phyloP scores from a whole-genome alignment of 352 stramenopile species.

The Pythium sp. region DNA sequence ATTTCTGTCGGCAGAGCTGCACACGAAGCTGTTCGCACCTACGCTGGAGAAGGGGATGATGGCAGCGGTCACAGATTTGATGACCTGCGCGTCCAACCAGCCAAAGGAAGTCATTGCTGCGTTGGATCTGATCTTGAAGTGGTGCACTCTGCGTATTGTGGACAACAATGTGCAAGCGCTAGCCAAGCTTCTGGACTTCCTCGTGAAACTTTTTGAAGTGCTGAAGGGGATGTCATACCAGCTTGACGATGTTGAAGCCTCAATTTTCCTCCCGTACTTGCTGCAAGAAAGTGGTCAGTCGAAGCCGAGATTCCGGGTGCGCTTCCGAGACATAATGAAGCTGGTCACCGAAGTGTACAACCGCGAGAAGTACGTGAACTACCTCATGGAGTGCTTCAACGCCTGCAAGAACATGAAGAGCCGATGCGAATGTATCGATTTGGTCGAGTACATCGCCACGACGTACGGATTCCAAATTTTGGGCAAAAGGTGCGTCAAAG shows the following conservation, averaged over 20 bases:
- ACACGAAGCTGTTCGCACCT: slow-evolving; percentile 76
- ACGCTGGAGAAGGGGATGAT: slow-evolving; percentile 85
- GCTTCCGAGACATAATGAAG: slow-evolving; percentile 85
- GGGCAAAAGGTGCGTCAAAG: slow-evolving; percentile 73
- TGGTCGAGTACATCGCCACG: slow-evolving; percentile 76
- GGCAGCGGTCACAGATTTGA: slow-evolving; percentile 71
- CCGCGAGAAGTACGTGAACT: slow-evolving; percentile 70
- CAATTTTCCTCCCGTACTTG: slow-evolving; percentile 78
- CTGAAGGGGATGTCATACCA: slow-evolving; percentile 62
- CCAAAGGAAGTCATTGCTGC: slow-evolving; percentile 61
- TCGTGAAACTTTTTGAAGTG: slow-evolving; percentile 81
- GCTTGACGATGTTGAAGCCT: slow-evolving; percentile 80
- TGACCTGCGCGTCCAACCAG: slow-evolving; percentile 58
- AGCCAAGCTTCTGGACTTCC: slow-evolving; percentile 75
- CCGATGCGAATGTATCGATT: slow-evolving; percentile 79
- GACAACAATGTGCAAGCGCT: slow-evolving; percentile 88
- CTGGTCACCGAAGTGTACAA: slow-evolving; percentile 77
- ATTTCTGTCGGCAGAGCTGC: slow-evolving; percentile 62
- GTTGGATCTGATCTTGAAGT: slow-evolving; percentile 84
- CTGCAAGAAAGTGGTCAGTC: slow-evolving; percentile 83
- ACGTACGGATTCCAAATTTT: slow-evolving; percentile 57
- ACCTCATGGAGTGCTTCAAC: slow-evolving; percentile 81
- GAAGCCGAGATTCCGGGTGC: slow-evolving; percentile 78
- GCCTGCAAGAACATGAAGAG: slow-evolving; percentile 87
- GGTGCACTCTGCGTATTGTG: slow-evolving; percentile 79